phyloP scores from a whole-genome alignment of 169 alveolate genomes.

The Plasmodium ovale region DNA sequence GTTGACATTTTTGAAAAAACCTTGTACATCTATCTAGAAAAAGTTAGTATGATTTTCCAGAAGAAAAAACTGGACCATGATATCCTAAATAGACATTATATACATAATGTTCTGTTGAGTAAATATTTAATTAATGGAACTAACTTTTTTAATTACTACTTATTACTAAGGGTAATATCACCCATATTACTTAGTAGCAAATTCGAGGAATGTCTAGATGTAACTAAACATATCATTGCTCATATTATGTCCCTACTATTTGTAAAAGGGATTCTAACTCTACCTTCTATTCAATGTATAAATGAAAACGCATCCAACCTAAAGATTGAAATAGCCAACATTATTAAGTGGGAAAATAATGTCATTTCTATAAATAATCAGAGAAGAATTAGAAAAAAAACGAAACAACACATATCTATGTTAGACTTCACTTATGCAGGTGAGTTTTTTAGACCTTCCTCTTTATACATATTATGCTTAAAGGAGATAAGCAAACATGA shows the following conservation, averaged over 20 bases:
- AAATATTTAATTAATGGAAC: conserved; percentile 1
- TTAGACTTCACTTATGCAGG: conserved; percentile 56
- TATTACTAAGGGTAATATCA: conserved; percentile 27
- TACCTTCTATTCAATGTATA: not conserved
- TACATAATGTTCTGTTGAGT: conserved; percentile 1
- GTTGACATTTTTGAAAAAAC: conserved; percentile 54
- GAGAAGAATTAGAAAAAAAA: conserved; percentile 57
- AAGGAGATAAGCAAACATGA: conserved; percentile 15
- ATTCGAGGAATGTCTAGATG: conserved; percentile 5
- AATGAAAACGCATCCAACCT: not conserved
- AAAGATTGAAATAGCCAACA: not conserved
- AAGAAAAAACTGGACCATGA: not conserved
- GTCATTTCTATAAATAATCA: conserved; percentile 53
- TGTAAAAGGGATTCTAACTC: not conserved
- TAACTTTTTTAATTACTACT: conserved; percentile 37
- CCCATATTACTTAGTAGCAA: conserved; percentile 15
- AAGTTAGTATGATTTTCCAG: not conserved
- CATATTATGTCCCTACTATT: conserved; percentile 21
- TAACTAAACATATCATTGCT: conserved; percentile 9
- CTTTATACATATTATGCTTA: conserved; percentile 25
- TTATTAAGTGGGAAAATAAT: conserved; percentile 69
- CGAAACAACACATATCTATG: conserved; percentile 9
- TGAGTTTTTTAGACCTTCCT: conserved; percentile 59
- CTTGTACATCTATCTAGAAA: conserved; percentile 28
- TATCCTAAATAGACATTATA: not conserved